Conservation (phyloP, 257 asterid species). For the Gynochthodes officinalis region DNA sequence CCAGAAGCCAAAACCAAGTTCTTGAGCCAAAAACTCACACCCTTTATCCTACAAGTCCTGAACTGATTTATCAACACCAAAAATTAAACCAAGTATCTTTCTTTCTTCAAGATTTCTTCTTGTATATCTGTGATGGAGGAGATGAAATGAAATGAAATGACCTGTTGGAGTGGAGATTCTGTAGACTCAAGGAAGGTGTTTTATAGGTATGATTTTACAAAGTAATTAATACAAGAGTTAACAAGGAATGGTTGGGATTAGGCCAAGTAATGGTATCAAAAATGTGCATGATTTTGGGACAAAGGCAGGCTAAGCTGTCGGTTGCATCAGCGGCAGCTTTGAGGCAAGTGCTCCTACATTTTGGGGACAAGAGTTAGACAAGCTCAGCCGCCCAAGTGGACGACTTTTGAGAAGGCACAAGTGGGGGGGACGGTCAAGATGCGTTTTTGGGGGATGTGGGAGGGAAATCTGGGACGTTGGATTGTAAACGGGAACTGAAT, state of each 20-base stretch:
- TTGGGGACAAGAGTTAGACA: slow-evolving; percentile 72
- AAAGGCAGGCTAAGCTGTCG: slow-evolving; percentile 52
- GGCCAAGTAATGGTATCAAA: background rate
- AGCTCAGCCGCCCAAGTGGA: slow-evolving; percentile 56
- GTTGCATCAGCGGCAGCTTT: slow-evolving; percentile 40
- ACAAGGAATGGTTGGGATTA: background rate
- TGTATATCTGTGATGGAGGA: background rate
- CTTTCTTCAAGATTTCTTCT: background rate
- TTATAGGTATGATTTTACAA: slow-evolving; percentile 16
- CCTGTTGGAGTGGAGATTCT: background rate
- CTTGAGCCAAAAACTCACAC: background rate
- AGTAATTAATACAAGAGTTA: background rate
- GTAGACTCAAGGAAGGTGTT: slow-evolving; percentile 14
- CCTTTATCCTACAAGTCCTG: background rate
- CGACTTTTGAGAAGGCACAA: slow-evolving; percentile 22
- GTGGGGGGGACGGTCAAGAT: slow-evolving; percentile 33
- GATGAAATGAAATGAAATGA: background rate
- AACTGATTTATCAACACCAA: background rate
- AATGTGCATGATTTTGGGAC: slow-evolving; percentile 39
- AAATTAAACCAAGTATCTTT: background rate
- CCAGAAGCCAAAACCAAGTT: slow-evolving; percentile 10
- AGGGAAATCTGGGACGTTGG: slow-evolving; percentile 26
- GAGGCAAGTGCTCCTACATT: slow-evolving; percentile 31
- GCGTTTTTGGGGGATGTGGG: slow-evolving; percentile 28
- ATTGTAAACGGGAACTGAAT: background rate